Conservation (phyloP, 176 grass and related monocot genomes). For the Hsuehochloa calcarea region DNA sequence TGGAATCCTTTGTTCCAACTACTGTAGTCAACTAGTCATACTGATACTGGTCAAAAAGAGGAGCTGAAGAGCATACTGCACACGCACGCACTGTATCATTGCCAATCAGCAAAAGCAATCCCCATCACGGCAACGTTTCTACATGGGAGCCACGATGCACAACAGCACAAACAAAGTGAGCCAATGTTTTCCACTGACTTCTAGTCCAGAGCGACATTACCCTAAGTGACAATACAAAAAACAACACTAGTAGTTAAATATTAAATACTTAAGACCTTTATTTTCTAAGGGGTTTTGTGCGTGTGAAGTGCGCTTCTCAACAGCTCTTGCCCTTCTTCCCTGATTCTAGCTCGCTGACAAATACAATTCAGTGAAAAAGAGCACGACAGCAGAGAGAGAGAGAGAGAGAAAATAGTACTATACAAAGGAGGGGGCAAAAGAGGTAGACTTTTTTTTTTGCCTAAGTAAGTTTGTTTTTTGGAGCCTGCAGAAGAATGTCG, state of each 20-base stretch:
- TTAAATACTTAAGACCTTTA: not conserved
- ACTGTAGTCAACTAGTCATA: constrained; percentile 16
- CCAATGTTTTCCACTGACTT: not conserved
- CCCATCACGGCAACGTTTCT: constrained; percentile 17
- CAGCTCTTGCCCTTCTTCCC: not conserved
- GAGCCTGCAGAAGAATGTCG: constrained; percentile 21
- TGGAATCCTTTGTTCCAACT: not conserved
- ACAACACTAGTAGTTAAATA: not conserved
- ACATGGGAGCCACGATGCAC: constrained; percentile 47
- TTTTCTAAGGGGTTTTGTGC: not conserved
- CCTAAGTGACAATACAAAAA: not conserved
- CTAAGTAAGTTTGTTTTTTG: constrained; percentile 18
- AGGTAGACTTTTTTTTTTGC: not conserved
- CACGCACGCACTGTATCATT: constrained; percentile 30
- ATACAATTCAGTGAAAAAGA: not conserved
- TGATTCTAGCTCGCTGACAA: constrained; percentile 18
- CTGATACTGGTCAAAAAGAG: not conserved
- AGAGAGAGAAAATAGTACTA: not conserved
- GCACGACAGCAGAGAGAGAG: not conserved
- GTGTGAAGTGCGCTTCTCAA: constrained; percentile 3
- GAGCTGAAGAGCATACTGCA: not conserved
- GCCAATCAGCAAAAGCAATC: constrained; percentile 42
- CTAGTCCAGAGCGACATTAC: not conserved
- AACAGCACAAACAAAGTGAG: not conserved
- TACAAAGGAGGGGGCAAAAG: constrained; percentile 20